Percentiles rank a stretch among this genome's conserved stretches.
These are phyloP conservation scores for Fragaria ananassa DNA, from an alignment of 306 rosid genomes.

Conservation along the genomic window DNA sequence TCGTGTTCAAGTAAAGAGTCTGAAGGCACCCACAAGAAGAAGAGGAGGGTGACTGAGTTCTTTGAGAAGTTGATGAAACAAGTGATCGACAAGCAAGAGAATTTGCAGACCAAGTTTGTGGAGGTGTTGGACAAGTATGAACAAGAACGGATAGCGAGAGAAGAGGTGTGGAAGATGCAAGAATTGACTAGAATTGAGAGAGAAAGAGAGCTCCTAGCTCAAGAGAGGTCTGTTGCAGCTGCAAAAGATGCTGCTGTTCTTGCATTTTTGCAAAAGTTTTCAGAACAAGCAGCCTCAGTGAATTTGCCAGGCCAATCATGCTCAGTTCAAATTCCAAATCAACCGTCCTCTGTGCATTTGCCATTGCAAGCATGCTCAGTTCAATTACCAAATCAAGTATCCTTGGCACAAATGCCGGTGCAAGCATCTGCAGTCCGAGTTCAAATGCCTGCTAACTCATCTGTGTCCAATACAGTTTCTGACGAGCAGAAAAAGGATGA, in stretches of 20 bases:
- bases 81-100: conserved; percentile 69
- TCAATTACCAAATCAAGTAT: conserved; percentile 26
- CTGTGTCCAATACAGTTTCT: conserved; percentile 11
- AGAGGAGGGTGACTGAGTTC: conserved; percentile 44
- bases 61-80: conserved; percentile 61
- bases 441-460: conserved; percentile 18
- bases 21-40: conserved; percentile 36
- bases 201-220: conserved; percentile 61
- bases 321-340: conserved; percentile 37
- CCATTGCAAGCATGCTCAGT: conserved; percentile 34
- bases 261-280: conserved; percentile 48
- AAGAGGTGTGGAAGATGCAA: conserved; percentile 70
- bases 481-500: conserved; percentile 35
- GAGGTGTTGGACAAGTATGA: conserved; percentile 67
- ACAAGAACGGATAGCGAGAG: conserved; percentile 58
- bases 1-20: conserved; percentile 47
- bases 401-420: not conserved
- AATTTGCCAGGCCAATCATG: conserved; percentile 37
- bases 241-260: conserved; percentile 78
- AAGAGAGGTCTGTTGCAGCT: conserved; percentile 65
- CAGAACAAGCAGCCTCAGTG: conserved; percentile 37
- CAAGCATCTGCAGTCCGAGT: conserved; percentile 1
- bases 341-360: conserved; percentile 20
- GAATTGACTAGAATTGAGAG: conserved; percentile 55
- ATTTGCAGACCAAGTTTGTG: conserved; percentile 55